These are phyloP conservation scores for Aspergillus pseudoviridinutans DNA, from an alignment of 2,329 filamentous ascomycete genomes.

Conservation along the genomic window DNA sequence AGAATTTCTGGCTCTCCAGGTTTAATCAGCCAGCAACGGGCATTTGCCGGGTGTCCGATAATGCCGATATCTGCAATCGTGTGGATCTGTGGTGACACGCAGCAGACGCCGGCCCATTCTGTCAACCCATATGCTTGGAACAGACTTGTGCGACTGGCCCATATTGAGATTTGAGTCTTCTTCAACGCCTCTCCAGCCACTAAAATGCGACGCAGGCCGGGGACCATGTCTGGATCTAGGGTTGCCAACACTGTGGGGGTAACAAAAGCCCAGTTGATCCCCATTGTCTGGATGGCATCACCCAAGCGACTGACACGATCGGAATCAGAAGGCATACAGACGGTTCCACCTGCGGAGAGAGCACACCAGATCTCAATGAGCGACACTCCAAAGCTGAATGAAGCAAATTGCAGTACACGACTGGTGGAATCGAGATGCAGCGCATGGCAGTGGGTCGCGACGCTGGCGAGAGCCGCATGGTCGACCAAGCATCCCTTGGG, in stretches of 20 bases:
- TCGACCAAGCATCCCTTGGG: constrained; percentile 6
- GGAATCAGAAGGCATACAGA: constrained; percentile 5
- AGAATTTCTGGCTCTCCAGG: constrained; percentile 14
- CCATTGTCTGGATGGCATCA: constrained; percentile 19
- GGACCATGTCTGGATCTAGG: constrained; percentile 13
- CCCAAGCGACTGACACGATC: constrained; percentile 2
- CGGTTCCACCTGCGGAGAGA: neutral
- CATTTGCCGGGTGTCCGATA: constrained; percentile 15
- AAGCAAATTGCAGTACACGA: constrained; percentile 5
- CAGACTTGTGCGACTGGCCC: neutral
- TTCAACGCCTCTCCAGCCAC: constrained; percentile 8
- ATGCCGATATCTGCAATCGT: constrained; percentile 1
- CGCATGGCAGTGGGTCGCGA: neutral
- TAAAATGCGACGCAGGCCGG: constrained; percentile 4
- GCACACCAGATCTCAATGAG: constrained; percentile 5
- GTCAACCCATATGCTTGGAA: neutral
- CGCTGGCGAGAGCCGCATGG: constrained; percentile 1
- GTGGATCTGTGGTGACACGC: neutral
- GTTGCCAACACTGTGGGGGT: constrained; percentile 32
- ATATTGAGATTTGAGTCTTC: neutral
- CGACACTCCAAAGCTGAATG: constrained; percentile 4
- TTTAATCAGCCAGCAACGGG: constrained; percentile 23
- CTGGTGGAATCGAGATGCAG: neutral
- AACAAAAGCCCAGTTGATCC: constrained; percentile 32
- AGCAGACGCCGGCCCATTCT: neutral